Evolutionary conservation across 1,284 basidiomycete species (phyloP).

Genomic region (Moesziomyces globuligerus): DNA sequence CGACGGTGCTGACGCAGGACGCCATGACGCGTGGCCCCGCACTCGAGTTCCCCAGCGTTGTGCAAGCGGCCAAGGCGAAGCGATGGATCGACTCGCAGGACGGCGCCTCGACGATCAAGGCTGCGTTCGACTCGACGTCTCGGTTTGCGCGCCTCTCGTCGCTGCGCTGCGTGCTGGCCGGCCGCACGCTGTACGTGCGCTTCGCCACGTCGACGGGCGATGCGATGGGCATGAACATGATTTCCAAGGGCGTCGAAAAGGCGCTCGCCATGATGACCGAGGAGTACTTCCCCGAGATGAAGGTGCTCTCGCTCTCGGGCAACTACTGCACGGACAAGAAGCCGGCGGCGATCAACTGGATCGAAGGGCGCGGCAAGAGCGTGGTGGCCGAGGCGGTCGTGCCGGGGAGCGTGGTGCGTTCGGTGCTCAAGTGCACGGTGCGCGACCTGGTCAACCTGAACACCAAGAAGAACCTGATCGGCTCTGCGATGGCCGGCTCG

Average conservation of each 20-base stretch:
- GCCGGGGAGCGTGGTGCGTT: conserved; percentile 86
- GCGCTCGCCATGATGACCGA: conserved; percentile 82
- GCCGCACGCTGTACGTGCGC: conserved; percentile 84
- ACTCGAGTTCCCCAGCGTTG: conserved; percentile 89
- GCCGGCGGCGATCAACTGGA: conserved; percentile 99
- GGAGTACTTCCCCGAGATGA: conserved; percentile 90
- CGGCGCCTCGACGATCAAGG: conserved; percentile 80
- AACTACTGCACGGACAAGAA: conserved; percentile 99
- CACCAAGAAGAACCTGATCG: conserved; percentile 96
- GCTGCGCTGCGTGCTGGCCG: conserved; percentile 64
- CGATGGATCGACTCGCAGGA: conserved; percentile 88
- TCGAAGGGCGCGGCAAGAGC: conserved; percentile 96
- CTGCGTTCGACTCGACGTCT: conserved; percentile 88
- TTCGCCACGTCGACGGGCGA: conserved; percentile 96
- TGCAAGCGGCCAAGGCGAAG: conserved; percentile 83
- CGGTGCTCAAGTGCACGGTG: conserved; percentile 94
- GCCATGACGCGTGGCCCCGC: conserved; percentile 98
- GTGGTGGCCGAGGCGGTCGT: conserved; percentile 95
- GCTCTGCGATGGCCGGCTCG: conserved; percentile 95
- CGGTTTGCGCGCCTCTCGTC: conserved; percentile 64
- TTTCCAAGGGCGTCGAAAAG: conserved; percentile 75
- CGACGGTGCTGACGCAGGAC: conserved; percentile 90
- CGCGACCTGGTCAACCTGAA: conserved; percentile 90
- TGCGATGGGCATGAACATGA: conserved; percentile 99
- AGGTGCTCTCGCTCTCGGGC: conserved; percentile 89